Evolutionary conservation across 2,329 filamentous ascomycete species (phyloP), one percentile per base, ranked within the genome.

Genomic region (Pseudogymnoascus sp.): DNA sequence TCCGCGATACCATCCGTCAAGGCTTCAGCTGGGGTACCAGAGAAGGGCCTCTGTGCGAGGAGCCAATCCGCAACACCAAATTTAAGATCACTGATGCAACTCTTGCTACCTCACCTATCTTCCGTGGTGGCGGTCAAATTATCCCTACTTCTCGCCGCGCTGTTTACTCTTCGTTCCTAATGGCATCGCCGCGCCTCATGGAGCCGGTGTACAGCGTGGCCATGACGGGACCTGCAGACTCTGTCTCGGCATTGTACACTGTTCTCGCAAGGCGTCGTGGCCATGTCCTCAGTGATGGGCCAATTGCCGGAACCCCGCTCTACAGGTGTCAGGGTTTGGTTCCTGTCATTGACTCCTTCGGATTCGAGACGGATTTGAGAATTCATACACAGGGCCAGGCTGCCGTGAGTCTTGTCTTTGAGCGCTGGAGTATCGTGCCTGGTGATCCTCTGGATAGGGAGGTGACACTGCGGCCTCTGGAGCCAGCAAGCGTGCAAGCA

Each of bases 11-110:
- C 6, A 91, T 99, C 68, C 87, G 90, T 57, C 94, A 99, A 75
- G 94, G 94, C 32, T 99, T 99, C 75, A 91, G 88, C 73, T 99
- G 94, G 94, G 94, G 91, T 58, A 90, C 92, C 32, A 82, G 94
- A 65, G 94, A 99, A 82, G 94, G 94, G 0, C 94, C 94, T 16
- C 80, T 99, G 25, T 97, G 94, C 74, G 94, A 99, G 87, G 94
- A 99, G 78, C 94, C 94, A 34, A 97, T 99, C 71, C 92, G 94
- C 68, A 99, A 99, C 75, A 91, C 91, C 68, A 97, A 96, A 72
- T 99, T 99, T 82, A 91, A 92, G 72, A 85, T 99, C 70, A 97
- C 92, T 64, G 93, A 97, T 71, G 85, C 96, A 60, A 81, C 88
- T 41, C 81, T 99, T 18, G 93, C 92, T 9, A 81, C 86, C 59